Conservation (phyloP, 345 rosid species). For the Stellera chamaejasme region DNA sequence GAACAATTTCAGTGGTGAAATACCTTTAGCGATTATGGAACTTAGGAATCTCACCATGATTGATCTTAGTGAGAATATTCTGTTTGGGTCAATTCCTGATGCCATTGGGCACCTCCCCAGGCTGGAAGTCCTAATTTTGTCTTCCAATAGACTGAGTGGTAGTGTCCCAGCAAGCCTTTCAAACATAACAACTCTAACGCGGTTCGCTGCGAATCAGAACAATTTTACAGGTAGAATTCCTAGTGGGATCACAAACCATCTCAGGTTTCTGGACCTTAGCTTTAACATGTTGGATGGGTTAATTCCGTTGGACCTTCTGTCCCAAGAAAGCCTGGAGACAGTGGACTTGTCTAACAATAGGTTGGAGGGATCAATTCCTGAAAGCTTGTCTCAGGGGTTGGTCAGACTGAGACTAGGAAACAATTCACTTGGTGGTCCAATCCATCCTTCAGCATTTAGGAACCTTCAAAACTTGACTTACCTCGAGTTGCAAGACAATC, state of each 20-base stretch:
- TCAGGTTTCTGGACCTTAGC: constrained; percentile 50
- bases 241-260: constrained; percentile 31
- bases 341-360: constrained; percentile 55
- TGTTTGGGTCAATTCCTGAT: constrained; percentile 42
- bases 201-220: constrained; percentile 64
- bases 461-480: constrained; percentile 30
- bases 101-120: constrained; percentile 39
- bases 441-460: constrained; percentile 27
- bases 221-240: constrained; percentile 40
- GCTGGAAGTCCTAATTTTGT: constrained; percentile 41
- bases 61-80: constrained; percentile 45
- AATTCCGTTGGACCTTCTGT: constrained; percentile 43
- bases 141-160: constrained; percentile 37
- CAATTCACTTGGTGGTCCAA: constrained; percentile 30
- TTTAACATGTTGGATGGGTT: constrained; percentile 34
- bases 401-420: constrained; percentile 66
- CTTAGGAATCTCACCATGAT: constrained; percentile 29
- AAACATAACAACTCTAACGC: constrained; percentile 26
- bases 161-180: constrained; percentile 37
- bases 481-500: constrained; percentile 66
- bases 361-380: constrained; percentile 42
- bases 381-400: constrained; percentile 27
- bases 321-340: constrained; percentile 17
- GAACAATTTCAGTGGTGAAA: constrained; percentile 29
- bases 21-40: constrained; percentile 34